These are phyloP conservation scores for Halenospora varia DNA, from an alignment of 495 filamentous ascomycete genomes.

Conservation along the genomic window DNA sequence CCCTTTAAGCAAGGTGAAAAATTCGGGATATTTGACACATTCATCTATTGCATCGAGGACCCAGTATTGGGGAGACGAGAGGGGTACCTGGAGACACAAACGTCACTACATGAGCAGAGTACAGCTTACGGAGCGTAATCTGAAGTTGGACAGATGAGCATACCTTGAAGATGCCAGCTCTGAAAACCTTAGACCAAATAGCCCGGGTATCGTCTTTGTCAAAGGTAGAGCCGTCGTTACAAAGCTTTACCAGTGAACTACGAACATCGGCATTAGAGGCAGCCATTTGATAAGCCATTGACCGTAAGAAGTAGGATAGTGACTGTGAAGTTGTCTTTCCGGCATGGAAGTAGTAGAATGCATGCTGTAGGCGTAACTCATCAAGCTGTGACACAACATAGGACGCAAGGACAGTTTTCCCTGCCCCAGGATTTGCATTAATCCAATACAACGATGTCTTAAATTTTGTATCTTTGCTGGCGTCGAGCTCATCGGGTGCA, in stretches of 20 bases:
- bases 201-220: slow-evolving; percentile 11
- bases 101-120: no score
- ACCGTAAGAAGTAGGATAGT: slow-evolving; percentile 22
- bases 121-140: no score
- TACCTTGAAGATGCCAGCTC: slow-evolving; percentile 16
- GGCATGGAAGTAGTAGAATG: slow-evolving; percentile 34
- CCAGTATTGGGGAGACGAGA: slow-evolving; percentile 11
- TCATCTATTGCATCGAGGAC: slow-evolving; percentile 24
- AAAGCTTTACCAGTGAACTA: background rate
- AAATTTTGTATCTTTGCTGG: no score
- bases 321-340: slow-evolving; percentile 21
- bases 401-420: slow-evolving; percentile 35
- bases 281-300: slow-evolving; percentile 33
- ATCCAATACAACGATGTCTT: no score
- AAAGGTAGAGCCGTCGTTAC: background rate
- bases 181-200: slow-evolving; percentile 20
- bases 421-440: slow-evolving; percentile 26
- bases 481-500: background rate
- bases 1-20: slow-evolving; percentile 10
- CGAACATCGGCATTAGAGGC: background rate
- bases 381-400: slow-evolving; percentile 30
- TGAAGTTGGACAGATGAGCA: no score
- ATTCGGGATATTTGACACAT: slow-evolving; percentile 5
- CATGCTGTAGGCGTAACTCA: slow-evolving; percentile 18
- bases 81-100: background rate